phyloP scores from a whole-genome alignment of 106 monocot species.

The Cymbidium sinense region DNA sequence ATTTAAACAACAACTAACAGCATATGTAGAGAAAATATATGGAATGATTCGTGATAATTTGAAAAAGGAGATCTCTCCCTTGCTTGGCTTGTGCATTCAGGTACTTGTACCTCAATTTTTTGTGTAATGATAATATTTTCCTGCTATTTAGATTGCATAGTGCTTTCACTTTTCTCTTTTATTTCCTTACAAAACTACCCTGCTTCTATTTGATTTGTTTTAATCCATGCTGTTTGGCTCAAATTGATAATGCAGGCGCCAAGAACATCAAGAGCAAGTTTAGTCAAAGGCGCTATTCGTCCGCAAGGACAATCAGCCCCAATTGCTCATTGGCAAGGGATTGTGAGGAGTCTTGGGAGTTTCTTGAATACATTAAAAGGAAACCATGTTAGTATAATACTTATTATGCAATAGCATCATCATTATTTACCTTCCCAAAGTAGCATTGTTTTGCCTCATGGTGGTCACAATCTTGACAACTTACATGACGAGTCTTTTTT shows the following conservation, averaged over 20 bases:
- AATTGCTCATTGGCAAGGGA: conserved; percentile 99
- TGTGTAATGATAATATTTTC: background rate
- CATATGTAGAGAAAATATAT: conserved; percentile 99
- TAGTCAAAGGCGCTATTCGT: conserved; percentile 73
- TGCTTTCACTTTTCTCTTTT: background rate
- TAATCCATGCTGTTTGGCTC: background rate
- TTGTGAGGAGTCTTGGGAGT: conserved; percentile 74
- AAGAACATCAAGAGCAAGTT: conserved; percentile 84
- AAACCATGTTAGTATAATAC: conserved; percentile 72
- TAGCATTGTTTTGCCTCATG: background rate
- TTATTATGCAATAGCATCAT: background rate
- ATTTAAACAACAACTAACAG: conserved; percentile 97
- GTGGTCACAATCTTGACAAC: background rate
- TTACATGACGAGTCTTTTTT: background rate
- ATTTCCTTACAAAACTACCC: background rate
- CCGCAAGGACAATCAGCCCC: conserved; percentile 67
- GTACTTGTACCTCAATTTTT: conserved; percentile 18
- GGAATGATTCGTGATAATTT: conserved; percentile 99
- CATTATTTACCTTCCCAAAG: background rate
- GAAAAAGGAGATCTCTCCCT: conserved; percentile 97
- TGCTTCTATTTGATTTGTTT: background rate
- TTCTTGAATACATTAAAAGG: conserved; percentile 78
- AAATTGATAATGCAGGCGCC: conserved; percentile 48
- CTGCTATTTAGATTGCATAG: background rate
- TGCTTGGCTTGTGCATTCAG: conserved; percentile 95